Conservation (phyloP, 306 rosid species). For the Castanea sativa region DNA sequence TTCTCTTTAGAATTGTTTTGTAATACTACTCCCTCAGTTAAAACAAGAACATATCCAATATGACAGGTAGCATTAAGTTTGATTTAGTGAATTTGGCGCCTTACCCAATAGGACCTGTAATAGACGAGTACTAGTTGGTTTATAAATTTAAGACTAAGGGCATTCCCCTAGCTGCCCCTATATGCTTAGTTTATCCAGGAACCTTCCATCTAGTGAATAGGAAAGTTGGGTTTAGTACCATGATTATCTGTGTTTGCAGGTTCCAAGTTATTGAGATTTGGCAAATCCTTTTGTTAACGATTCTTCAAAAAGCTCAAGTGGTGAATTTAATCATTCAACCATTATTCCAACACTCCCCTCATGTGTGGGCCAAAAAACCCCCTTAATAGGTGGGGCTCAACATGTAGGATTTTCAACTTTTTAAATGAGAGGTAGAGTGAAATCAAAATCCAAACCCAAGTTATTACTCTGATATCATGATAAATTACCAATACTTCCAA, state of each 20-base stretch:
- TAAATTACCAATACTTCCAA: too few relatives aligned
- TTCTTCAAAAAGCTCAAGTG: too few relatives aligned
- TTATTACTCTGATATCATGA: too few relatives aligned
- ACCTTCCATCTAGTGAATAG: not conserved
- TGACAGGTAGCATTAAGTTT: not conserved
- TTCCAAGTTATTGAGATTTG: not conserved
- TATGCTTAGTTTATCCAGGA: not conserved
- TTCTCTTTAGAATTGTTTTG: not conserved
- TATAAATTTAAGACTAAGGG: not conserved
- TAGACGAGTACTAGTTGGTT: not conserved
- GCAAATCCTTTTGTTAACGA: not conserved
- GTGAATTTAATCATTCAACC: too few relatives aligned
- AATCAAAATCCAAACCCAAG: too few relatives aligned
- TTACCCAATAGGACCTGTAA: not conserved
- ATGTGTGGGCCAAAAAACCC: too few relatives aligned
- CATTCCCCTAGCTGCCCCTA: not conserved
- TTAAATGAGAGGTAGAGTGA: too few relatives aligned
- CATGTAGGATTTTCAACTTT: too few relatives aligned
- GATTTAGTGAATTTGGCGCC: not conserved
- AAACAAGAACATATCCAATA: not conserved
- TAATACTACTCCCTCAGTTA: not conserved
- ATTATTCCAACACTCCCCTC: too few relatives aligned
- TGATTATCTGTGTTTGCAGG: not conserved
- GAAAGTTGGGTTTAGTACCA: not conserved
- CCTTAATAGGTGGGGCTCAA: too few relatives aligned